These are phyloP conservation scores for Eucalyptus curtisii DNA, from an alignment of 345 rosid species.

Conservation along the genomic window DNA sequence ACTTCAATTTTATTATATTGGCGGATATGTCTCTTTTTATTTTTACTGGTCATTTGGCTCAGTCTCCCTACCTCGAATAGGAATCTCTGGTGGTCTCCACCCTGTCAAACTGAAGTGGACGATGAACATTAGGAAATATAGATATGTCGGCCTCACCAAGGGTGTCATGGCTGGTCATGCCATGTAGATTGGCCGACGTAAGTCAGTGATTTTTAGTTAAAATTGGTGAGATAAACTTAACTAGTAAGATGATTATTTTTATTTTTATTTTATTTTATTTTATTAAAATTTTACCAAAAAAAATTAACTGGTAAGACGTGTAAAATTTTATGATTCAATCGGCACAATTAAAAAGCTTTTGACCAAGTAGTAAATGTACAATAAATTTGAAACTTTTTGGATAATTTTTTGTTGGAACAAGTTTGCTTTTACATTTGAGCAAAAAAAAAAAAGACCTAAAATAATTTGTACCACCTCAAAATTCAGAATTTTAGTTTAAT, in stretches of 20 bases:
- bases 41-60: neutral
- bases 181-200: no score
- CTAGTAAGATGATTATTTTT: rapidly evolving
- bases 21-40: neutral
- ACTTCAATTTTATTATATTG: neutral
- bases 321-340: no score
- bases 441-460: neutral
- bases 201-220: rapidly evolving
- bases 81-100: neutral
- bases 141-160: neutral
- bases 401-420: no score
- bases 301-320: rapidly evolving
- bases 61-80: neutral
- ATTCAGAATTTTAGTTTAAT: neutral
- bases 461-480: neutral
- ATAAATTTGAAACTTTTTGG: rapidly evolving
- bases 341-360: rapidly evolving
- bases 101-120: neutral
- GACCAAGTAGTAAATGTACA: rapidly evolving
- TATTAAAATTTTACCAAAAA: no score
- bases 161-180: no score
- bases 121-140: neutral
- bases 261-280: no score
- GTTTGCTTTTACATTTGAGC: neutral
- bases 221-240: no score